Base-by-base conservation (phyloP, 2,329 filamentous ascomycete species). In the Exophiala lecanii-corni region DNA sequence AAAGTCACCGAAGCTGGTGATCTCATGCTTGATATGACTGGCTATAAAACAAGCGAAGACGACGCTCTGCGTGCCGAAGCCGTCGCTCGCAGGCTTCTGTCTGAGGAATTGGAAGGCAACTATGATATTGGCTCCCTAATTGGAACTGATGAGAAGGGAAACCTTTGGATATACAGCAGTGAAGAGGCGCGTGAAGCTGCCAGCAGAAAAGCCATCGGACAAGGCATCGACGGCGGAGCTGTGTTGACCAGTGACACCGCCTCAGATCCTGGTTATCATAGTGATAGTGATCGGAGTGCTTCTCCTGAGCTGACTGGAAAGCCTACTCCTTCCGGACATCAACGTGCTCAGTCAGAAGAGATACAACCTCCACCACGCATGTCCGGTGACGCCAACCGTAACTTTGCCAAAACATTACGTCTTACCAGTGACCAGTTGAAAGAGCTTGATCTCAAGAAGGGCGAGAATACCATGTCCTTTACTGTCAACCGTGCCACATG, bases 81-180 rank as follows among this genome's bases (percentile, higher is more conserved):
- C n/a, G 76, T 97, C 49, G 92, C 92, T 4, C 80, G 92, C 16
- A 92, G 91, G 62, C 88, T 98, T 38, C 75, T 98, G 9, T 83
- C 89, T 0, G 89, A 98, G 60, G 91, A 97, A 65, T 69, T 97
- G 10, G 86, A 95, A 57, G 92, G 89, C 16, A 89, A 91, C 60
- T 96, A 96, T 63, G 92, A 98, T 61, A 94, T 98, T 56, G 92
- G 92, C 4, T 84, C 91, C 2, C 74, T 98, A 20, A 95, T 98
- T 56, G 92, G 89, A 9, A 91, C 92, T 33, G 92, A 98, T 60
- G 89, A 94, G 59, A 81, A 92, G 47, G 92, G 92, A 5, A 98
- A 98, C 58, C 74, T 98, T n/a, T 97, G 92, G 91, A 97, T 98
- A 54, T 98, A 98, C 69, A 92, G 89, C 67, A 97, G 89, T 57